Evolutionary conservation across 768 basidiomycete species (phyloP), one percentile per base, ranked within the genome.

Genomic region (Russula emetica): DNA sequence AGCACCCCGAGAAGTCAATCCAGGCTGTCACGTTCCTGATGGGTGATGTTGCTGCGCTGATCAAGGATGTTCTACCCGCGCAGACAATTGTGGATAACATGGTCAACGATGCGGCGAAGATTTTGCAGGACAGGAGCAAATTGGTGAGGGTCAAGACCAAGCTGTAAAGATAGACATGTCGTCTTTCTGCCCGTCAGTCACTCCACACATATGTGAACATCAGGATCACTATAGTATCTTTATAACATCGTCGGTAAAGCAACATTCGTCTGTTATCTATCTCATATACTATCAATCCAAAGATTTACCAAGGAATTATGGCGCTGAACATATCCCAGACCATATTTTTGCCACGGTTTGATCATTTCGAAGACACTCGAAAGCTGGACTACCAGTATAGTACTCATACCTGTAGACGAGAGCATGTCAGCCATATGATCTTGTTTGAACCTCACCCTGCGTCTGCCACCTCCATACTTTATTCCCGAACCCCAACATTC

Each of bases 51-150:
- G 81, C 90, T 16, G 85, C 82, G 2, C 77, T 89, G 51, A 85
- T 91, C 62, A 71, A 87, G 61, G 90, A 94, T 1, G 74, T 96
- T 38, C 79, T 85, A 13, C 91, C 94, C 6, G 94, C 94, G 8
- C 84, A 92, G 76, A 78, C 79, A 55, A 95, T 95, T 68, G 79
- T 94, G 54, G 90, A 94, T 32, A 80, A 81, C 63, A 94, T 95
- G 92, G 81, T 88, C 22, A 74, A 76, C 8, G 83, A 83, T 5
- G 86, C 86, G 10, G 80, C 76, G 45, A 72, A 72, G 71, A 76
- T 82, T 55, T 66, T 87, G 55, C 74, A 77, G 58, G 74, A 74
- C 50, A 76, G 77, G 49, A 76, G 72, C 44, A 75, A 76, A 40
- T 62, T 75, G 60, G 73, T 83, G 8, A 72, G 71, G 45, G 61